Evolutionary conservation across 768 basidiomycete genomes (phyloP), one percentile per base, ranked within the genome.

Genomic region (Myochromella boudieri): DNA sequence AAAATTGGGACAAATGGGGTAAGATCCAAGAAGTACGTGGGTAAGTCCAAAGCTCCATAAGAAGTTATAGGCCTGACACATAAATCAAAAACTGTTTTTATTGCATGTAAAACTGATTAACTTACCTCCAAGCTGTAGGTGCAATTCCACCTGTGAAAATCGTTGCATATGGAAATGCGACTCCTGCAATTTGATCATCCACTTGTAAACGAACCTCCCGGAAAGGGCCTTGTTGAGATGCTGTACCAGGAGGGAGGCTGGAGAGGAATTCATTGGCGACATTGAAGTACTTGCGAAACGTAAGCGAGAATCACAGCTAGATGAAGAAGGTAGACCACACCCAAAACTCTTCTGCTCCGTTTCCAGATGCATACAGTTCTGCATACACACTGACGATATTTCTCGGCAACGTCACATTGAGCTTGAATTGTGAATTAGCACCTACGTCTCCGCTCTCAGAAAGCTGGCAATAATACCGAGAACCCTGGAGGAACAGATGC

Each of bases 111-210:
- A 17, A n/a, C 6, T 6, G 6, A 14, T 21, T 2, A 11, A 24
- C 53, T 36, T 43, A 83, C 83, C 81, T 76, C 87, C 88, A 90
- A 25, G 80, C 73, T 1, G 78, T 68, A 1, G 87, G 88, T 10
- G 78, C 71, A 49, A 88, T 78, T 0, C 86, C 87, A 12, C 89
- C 89, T 0, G 86, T 90, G 57, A 89, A 91, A 32, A 89, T 79
- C 12, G 79, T 77, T 65, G 78, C 63, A 48, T 77, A 79, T 1
- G 77, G 76, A 54, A 76, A 77, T 10, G 67, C 75, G n/a, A 67
- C 68, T 7, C 77, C 76, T 6, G 74, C 76, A 4, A 79, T 61
- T 54, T 63, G 59, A 1, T 70, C 72, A 48, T 78, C 77, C n/a
- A 79, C 65, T 11, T 73, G 60, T 10, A 79, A 56, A 10, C 76